These are phyloP conservation scores for Fusarium albidum DNA, from an alignment of 2,329 filamentous ascomycete species.

Conservation along the genomic window DNA sequence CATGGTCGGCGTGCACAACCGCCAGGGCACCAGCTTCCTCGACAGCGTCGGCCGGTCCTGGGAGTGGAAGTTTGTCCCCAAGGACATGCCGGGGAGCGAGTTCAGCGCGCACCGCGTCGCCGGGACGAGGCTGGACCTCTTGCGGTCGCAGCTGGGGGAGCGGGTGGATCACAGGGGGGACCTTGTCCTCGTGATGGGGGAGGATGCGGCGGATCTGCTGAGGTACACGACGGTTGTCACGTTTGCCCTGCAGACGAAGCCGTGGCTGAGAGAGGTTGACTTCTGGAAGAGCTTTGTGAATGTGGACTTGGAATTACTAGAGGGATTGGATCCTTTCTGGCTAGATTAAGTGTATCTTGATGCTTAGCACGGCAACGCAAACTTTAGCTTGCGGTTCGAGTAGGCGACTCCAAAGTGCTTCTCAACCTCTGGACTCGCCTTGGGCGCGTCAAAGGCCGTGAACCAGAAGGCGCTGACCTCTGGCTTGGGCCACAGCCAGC, in stretches of 20 bases:
- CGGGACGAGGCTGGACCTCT: slow-evolving; percentile 19
- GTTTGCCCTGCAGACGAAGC: slow-evolving; percentile 42
- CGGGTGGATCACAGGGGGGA: slow-evolving; percentile 33
- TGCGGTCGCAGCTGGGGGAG: slow-evolving; percentile 29
- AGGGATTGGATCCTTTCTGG: slow-evolving; percentile 31
- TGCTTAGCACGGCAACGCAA: slow-evolving; percentile 31
- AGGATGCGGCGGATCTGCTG: slow-evolving; percentile 31
- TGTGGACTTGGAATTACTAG: slow-evolving; percentile 35
- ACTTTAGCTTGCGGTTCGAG: slow-evolving; percentile 36
- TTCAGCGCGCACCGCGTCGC: slow-evolving; percentile 29
- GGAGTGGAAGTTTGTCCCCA: slow-evolving; percentile 42
- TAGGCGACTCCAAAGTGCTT: slow-evolving; percentile 37
- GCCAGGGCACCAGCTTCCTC: slow-evolving; percentile 34
- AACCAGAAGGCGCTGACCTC: slow-evolving; percentile 36
- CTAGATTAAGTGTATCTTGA: slow-evolving; percentile 35
- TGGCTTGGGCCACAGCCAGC: slow-evolving; percentile 32
- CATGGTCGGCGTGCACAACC: slow-evolving; percentile 35
- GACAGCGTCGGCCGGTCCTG: slow-evolving; percentile 37
- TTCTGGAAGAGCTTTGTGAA: slow-evolving; percentile 43
- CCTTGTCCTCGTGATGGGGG: slow-evolving; percentile 41
- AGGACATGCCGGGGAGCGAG: slow-evolving; percentile 41
- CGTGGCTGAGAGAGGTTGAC: slow-evolving; percentile 41
- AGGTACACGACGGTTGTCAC: slow-evolving; percentile 35
- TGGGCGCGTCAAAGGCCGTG: slow-evolving; percentile 34
- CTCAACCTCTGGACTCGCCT: slow-evolving; percentile 32